A percentile compares a stretch with the other conserved stretches of the same genome.
Conservation (phyloP, 2,329 filamentous ascomycete species). For the Sordariomycetes sp. region DNA sequence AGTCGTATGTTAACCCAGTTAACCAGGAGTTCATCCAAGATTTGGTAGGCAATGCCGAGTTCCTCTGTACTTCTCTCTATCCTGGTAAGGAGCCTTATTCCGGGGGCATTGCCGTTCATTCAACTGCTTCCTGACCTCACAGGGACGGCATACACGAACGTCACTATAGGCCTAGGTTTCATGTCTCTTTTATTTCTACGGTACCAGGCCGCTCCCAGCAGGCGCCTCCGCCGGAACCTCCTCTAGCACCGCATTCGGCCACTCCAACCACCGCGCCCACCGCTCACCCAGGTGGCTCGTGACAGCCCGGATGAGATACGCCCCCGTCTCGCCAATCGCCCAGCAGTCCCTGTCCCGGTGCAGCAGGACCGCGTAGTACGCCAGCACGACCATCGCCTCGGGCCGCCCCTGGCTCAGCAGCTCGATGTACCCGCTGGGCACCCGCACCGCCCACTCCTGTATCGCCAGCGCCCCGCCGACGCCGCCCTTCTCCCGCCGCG, state of each 20-base stretch:
- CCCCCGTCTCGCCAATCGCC: conserved; percentile 19
- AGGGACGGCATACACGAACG: too few species aligned
- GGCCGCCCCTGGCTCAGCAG: conserved; percentile 22
- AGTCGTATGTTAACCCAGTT: too few species aligned
- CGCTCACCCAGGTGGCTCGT: conserved; percentile 15
- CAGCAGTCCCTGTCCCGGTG: conserved; percentile 21
- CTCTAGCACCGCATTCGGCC: background rate
- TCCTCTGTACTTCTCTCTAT: too few species aligned
- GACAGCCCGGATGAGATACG: conserved; percentile 15
- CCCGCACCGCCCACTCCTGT: conserved; percentile 6
- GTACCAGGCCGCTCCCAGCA: too few species aligned
- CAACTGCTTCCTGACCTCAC: too few species aligned
- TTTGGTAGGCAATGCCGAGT: too few species aligned
- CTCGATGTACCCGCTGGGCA: conserved; percentile 17
- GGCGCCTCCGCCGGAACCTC: background rate
- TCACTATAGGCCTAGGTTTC: too few species aligned
- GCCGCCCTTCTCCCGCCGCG: conserved; percentile 12
- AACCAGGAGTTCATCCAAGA: too few species aligned
- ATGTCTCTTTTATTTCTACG: too few species aligned
- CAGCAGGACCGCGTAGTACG: conserved; percentile 30
- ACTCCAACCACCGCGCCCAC: conserved; percentile 19
- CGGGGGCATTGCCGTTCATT: too few species aligned
- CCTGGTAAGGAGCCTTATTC: too few species aligned
- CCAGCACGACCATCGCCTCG: conserved; percentile 27
- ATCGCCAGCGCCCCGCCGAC: conserved; percentile 6